Base-by-base conservation (phyloP, 306 rosid species). In the Argentina anserina region DNA sequence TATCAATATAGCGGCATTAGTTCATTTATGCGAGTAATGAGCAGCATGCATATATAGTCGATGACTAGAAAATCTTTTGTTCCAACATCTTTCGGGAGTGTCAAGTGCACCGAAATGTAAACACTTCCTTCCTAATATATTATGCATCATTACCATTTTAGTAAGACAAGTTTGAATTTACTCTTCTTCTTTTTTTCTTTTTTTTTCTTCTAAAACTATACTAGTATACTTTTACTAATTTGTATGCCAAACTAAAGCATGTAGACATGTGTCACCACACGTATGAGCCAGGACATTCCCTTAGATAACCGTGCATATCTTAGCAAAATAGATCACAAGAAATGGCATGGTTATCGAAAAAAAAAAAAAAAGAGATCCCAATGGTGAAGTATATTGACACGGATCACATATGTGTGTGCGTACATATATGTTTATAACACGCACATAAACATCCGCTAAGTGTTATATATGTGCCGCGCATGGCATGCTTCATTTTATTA, bases 371-470 rank as follows among this genome's bases (percentile, higher is more conserved):
- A n/a, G n/a, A n/a, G n/a, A n/a, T n/a, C n/a, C n/a, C n/a, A n/a
- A n/a, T n/a, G 69, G 75, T 59, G 61, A 78, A n/a, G 46, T 40
- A 21, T 73, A 78, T 73, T 69, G 76, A 72, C 84, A 75, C 78
- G 82, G 73, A 82, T 72, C 63, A 60, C 23, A n/a, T 25, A 34
- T 55, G 49, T 37, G 8, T 21, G 62, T n/a, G 1, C 7, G 1
- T 50, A 9, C 26, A 4, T 55, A 6, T 58, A 59, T 29, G 81
- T 37, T 59, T 8, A 78, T 34, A 59, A 59, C 69, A 67, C 75
- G 75, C 58, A 66, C 53, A 55, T 55, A 8, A 70, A 49, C 33
- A 28, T 5, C 26, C 41, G 18, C 28, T 40, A 31, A 43, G 61
- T 72, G 49, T 70, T n/a, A 60, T 53, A 26, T 7, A 33, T 58